Conservation (phyloP, 495 filamentous ascomycete genomes). For the Hamigera avellanea region DNA sequence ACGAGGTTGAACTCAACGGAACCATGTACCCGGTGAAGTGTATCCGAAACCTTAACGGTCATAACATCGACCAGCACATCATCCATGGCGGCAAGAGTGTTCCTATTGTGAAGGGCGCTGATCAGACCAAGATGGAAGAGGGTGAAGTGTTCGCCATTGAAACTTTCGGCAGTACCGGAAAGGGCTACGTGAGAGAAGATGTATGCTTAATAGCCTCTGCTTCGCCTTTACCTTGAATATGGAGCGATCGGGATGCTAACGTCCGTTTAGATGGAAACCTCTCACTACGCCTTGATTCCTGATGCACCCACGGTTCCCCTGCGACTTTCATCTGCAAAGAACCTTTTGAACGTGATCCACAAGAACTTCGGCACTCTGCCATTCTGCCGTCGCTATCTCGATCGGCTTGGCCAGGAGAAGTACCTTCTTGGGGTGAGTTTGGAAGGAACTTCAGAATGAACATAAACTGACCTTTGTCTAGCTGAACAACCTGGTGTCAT, state of each 20-base stretch:
- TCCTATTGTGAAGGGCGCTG: conserved; percentile 72
- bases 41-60: conserved; percentile 81
- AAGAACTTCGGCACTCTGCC: conserved; percentile 88
- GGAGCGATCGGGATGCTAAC: no score
- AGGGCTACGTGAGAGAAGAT: conserved; percentile 72
- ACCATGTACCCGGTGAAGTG: conserved; percentile 71
- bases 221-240: neutral
- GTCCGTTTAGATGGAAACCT: conserved; percentile 54
- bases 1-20: conserved; percentile 70
- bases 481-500: conserved; percentile 79
- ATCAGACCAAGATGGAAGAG: conserved; percentile 87
- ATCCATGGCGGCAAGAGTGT: conserved; percentile 88
- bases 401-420: conserved; percentile 77
- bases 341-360: conserved; percentile 71
- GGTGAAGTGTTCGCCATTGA: conserved; percentile 89
- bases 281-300: conserved; percentile 58
- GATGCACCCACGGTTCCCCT: conserved; percentile 58
- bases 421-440: conserved; percentile 68
- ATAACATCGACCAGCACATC: conserved; percentile 74
- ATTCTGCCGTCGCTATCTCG: conserved; percentile 77
- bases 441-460: conserved; percentile 7
- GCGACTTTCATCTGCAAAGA: conserved; percentile 66
- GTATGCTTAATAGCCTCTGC: conserved; percentile 26
- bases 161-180: conserved; percentile 88
- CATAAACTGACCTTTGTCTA: conserved; percentile 21